These are phyloP conservation scores for Cornus controversa DNA, from an alignment of 148 eudicot genomes.

Conservation along the genomic window DNA sequence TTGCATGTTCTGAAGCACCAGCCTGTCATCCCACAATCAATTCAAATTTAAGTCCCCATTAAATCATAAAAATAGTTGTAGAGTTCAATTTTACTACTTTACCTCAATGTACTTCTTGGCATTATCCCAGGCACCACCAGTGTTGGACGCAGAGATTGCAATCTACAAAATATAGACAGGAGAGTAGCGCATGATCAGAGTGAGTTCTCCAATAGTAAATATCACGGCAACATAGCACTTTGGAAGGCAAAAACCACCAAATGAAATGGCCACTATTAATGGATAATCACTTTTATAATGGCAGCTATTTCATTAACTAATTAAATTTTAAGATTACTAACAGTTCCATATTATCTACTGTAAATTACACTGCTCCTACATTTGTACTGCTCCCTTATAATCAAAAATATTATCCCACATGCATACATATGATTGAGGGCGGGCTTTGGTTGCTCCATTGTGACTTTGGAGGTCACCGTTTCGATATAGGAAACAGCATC, in stretches of 20 bases:
- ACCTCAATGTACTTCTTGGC: slow-evolving; percentile 58
- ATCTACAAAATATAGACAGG: slow-evolving; percentile 21
- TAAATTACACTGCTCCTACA: no score
- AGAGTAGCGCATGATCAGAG: background rate
- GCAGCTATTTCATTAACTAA: background rate
- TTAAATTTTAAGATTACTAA: no score
- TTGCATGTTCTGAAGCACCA: slow-evolving; percentile 45
- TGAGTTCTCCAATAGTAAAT: background rate
- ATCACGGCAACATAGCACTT: background rate
- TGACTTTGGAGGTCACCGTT: no score
- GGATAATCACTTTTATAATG: background rate
- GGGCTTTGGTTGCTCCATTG: no score
- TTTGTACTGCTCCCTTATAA: no score
- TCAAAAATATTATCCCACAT: no score
- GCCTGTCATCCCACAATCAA: slow-evolving; percentile 22
- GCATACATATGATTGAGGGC: no score
- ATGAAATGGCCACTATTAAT: background rate
- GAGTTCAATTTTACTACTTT: background rate
- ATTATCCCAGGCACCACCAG: slow-evolving; percentile 57
- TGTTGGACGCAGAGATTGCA: slow-evolving; percentile 55
- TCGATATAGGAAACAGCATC: no score
- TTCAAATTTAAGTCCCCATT: background rate
- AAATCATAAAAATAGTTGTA: background rate
- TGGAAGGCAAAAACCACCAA: background rate
- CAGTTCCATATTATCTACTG: no score